Evolutionary conservation across 2,329 filamentous ascomycete species (phyloP).

Genomic region (Penicillium verrucosum): DNA sequence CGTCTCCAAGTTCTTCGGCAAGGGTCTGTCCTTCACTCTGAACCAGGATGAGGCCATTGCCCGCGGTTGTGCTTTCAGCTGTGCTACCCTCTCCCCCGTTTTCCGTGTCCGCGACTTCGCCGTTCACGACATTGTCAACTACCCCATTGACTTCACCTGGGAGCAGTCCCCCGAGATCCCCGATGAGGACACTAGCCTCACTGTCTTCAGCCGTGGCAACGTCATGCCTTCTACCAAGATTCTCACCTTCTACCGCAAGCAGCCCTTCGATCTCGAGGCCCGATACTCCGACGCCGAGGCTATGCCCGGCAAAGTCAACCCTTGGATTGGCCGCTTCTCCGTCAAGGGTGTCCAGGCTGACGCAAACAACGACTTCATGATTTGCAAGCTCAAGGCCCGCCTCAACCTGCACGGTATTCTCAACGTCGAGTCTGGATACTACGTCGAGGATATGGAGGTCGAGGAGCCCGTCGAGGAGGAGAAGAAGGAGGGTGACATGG

Average conservation of each 20-base stretch:
- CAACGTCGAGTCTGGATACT: constrained; percentile 96
- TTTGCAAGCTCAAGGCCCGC: constrained; percentile 98
- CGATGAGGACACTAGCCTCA: constrained; percentile 95
- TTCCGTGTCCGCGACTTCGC: constrained; percentile 99
- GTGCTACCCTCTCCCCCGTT: constrained; percentile 92
- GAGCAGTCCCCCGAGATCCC: constrained; percentile 98
- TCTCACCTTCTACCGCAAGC: constrained; percentile 97
- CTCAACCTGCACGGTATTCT: constrained; percentile 95
- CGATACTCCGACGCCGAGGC: constrained; percentile 83
- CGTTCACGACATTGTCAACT: constrained; percentile 95
- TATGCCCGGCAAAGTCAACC: constrained; percentile 83
- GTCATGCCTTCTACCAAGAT: constrained; percentile 98
- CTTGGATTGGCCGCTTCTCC: constrained; percentile 96
- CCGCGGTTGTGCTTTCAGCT: constrained; percentile 93
- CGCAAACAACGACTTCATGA: constrained; percentile 96
- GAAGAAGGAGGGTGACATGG: constrained; percentile 70
- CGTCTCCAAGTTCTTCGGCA: constrained; percentile 88
- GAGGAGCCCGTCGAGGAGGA: constrained; percentile 84
- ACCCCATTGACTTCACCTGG: constrained; percentile 98
- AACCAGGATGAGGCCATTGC: constrained; percentile 98
- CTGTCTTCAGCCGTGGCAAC: constrained; percentile 96
- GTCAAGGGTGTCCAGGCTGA: constrained; percentile 97
- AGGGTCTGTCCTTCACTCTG: constrained; percentile 88
- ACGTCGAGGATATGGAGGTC: constrained; percentile 94
- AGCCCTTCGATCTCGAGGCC: constrained; percentile 93